A percentile compares a stretch with the other conserved stretches of the same genome.
Evolutionary conservation across 805 yeast species (phyloP).

Genomic region (Yarrowia deformans): DNA sequence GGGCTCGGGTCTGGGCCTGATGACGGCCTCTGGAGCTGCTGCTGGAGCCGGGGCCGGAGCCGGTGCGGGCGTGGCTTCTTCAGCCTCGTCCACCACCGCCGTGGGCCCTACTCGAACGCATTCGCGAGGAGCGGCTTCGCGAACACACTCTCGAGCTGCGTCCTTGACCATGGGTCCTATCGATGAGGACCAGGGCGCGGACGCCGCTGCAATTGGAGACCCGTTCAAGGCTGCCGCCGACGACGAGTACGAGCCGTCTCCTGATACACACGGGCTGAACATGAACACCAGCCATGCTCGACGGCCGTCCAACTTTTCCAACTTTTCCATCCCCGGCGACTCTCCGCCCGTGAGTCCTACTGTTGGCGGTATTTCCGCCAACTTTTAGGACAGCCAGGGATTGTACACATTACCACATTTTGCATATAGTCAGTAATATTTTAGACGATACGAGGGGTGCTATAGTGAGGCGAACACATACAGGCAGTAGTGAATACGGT

Average conservation of each 20-base stretch:
- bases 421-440: constrained; percentile 16
- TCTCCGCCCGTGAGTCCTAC: constrained; percentile 28
- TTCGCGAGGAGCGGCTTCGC: constrained; percentile 8
- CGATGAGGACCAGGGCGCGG: constrained; percentile 9
- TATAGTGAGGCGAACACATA: too few species aligned
- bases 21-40: constrained; percentile 12
- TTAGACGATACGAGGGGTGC: too few species aligned
- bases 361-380: constrained; percentile 25
- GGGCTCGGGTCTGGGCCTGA: constrained; percentile 10
- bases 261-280: constrained; percentile 19
- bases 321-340: constrained; percentile 15
- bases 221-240: constrained; percentile 20
- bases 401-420: too few species aligned
- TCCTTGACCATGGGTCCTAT: constrained; percentile 28
- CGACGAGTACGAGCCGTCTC: constrained; percentile 21
- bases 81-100: constrained; percentile 4
- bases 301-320: constrained; percentile 17
- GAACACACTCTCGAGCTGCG: constrained; percentile 24
- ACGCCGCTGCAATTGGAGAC: neutral
- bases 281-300: constrained; percentile 7
- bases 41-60: neutral
- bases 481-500: too few species aligned
- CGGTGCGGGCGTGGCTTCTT: neutral
- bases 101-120: constrained; percentile 19
- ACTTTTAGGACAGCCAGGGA: neutral